Conservation (phyloP, 345 rosid genomes). For the Garcia nutans region DNA sequence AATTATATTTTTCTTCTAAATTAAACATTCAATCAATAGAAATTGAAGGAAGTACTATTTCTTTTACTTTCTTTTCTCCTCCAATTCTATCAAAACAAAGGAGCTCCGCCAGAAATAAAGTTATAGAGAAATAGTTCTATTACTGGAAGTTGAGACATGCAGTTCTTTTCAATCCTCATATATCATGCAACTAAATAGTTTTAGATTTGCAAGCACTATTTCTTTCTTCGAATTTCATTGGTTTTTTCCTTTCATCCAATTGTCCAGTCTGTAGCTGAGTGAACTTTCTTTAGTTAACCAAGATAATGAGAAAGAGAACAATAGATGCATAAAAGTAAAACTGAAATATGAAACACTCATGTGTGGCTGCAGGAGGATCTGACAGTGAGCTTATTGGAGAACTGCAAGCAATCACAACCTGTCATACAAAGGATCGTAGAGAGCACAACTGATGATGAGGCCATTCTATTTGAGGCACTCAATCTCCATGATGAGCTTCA, state of each 20-base stretch:
- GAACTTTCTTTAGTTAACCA: neutral
- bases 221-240: neutral
- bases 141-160: neutral
- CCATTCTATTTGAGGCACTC: slow-evolving; percentile 73
- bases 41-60: too few relatives aligned
- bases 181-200: neutral
- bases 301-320: neutral
- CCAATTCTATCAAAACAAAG: too few relatives aligned
- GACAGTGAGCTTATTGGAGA: slow-evolving; percentile 61
- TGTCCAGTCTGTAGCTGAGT: neutral
- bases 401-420: slow-evolving; percentile 71
- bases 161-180: neutral
- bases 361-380: slow-evolving; percentile 61
- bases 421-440: slow-evolving; percentile 68
- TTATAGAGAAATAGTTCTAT: neutral
- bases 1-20: too few relatives aligned
- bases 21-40: too few relatives aligned
- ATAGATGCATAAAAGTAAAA: neutral
- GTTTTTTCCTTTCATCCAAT: neutral
- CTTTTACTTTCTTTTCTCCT: too few relatives aligned
- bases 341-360: slow-evolving; percentile 1
- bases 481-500: slow-evolving; percentile 71
- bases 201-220: neutral
- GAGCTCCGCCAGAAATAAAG: neutral
- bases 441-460: slow-evolving; percentile 68